A percentile compares a stretch with the other conserved stretches of the same genome.
Evolutionary conservation across 345 rosid species (phyloP).

Genomic region (Pistacia integerrima): DNA sequence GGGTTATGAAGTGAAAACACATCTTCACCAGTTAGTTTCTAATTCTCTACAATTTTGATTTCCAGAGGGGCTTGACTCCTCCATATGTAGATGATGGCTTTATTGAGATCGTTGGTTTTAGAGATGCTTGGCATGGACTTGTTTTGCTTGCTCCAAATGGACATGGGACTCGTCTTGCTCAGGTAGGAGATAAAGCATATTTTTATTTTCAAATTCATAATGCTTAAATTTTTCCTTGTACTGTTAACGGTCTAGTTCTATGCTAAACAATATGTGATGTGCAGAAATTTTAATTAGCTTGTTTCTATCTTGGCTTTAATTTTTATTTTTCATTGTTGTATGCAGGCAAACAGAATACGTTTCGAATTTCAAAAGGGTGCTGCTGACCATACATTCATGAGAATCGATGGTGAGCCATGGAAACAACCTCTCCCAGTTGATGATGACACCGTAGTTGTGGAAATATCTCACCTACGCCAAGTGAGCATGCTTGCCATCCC

Average conservation of each 20-base stretch:
- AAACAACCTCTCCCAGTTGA: slow-evolving; percentile 69
- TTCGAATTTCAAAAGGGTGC: slow-evolving; percentile 66
- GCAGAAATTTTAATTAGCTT: not conserved
- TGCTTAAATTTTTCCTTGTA: not conserved
- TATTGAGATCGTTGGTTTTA: slow-evolving; percentile 59
- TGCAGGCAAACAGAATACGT: slow-evolving; percentile 56
- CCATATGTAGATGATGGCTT: slow-evolving; percentile 65
- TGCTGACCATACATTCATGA: slow-evolving; percentile 63
- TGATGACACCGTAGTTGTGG: slow-evolving; percentile 59
- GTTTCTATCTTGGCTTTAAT: not conserved
- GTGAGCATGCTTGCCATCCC: slow-evolving; percentile 67
- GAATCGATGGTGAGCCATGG: slow-evolving; percentile 84
- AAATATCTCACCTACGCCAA: slow-evolving; percentile 62
- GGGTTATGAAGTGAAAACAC: not conserved
- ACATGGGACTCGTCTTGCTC: slow-evolving; percentile 70
- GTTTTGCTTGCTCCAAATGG: slow-evolving; percentile 59
- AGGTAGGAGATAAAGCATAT: slow-evolving; percentile 32
- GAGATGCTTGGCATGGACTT: slow-evolving; percentile 65
- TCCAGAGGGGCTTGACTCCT: slow-evolving; percentile 52
- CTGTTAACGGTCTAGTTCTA: no score
- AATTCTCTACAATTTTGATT: slow-evolving; percentile 2
- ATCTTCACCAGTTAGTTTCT: not conserved
- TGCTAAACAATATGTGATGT: no score
- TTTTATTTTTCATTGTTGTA: not conserved
- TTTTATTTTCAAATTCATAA: not conserved